Evolutionary conservation across 805 yeast species (phyloP), one percentile per base, ranked within the genome.

Genomic region (Barnettozyma californica): DNA sequence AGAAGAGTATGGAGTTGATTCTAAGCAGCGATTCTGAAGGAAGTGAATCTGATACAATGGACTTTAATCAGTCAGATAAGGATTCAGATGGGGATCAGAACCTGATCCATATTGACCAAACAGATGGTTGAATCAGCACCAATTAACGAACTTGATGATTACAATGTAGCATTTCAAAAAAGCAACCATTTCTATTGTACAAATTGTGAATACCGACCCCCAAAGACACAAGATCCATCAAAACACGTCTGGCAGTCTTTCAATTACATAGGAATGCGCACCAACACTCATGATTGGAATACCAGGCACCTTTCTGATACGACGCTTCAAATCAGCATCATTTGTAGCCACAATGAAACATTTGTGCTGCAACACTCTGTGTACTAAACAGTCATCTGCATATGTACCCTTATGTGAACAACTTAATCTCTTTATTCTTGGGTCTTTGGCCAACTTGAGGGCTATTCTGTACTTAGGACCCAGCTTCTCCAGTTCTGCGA

Each of bases 241-340:
- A 62, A 86, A 86, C n/a, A 87, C 96, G 66, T 91, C 97, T 2
- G 99, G 99, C 50, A 94, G 76, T 65, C 97, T 80, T 68, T 94
- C 99, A 56, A 94, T 84, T 34, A 87, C 96, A 64, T 92, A 94
- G 1, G 90, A 73, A 65, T 89, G 96, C 2, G 86, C 86, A 33
- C 98, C 99, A 7, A 94, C 99, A 68, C 96, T 88, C 95, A 94
- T 81, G 33, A 94, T 73, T 11, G 99, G 99, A 53, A 94, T 87
- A 60, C 99, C 99, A 1, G 99, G 99, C 25, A 94, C 89, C 67
- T 94, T 94, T 70, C 99, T 80, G 29, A 94, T 79, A 67, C 99
- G 78, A 62, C 97, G 82, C 65, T 94, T 94, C 64, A 94, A 73
- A 59, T 92, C 98, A 13, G 96, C 97, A 81, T 94, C 99, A 65